Base-by-base conservation (phyloP, 2,329 filamentous ascomycete genomes). In the Aureobasidium pullulans region DNA sequence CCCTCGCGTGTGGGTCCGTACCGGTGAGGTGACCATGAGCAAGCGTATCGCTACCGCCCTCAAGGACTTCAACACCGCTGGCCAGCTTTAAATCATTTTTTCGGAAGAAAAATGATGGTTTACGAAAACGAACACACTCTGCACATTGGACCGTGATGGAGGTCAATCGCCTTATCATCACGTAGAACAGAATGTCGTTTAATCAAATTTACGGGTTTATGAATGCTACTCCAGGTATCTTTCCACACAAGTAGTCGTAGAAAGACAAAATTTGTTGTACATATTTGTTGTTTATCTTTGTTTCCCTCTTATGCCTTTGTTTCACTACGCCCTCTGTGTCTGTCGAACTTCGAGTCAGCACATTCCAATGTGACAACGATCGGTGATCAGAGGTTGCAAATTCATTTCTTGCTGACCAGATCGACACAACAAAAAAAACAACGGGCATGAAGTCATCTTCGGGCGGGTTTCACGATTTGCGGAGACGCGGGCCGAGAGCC, bases 1-100 rank as follows among this genome's bases (percentile, higher is more conserved):
- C 79, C 90, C 91, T 69, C 87, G 91, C 77, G 90, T 96, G 73
- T 96, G 92, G 93, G 90, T 96, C 64, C 88, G 92, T 62, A 89
- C 92, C 81, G 94, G 93, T 71, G 94, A 99, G 85, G 96, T 96
- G 86, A 91, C 88, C 72, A 99, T 97, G 94, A 83, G 81, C 72
- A 78, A 81, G 69, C 89, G 94, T 77, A 84, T 96, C 66, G 73
- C 84, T 67, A 84, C 86, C 74, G 93, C 89, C 62, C 86, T 99
- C 64, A 80, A 87, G 70, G 93, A 97, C 81, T 99, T 99, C 84
- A 92, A 94, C 81, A 84, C 89, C 69, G 83, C 88, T 70, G 83
- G 82, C 71, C 82, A 90, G 78, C 77, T 93, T 76, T 95, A 89
- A 64, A 60, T 50, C 47, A 47, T 40, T 23, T 31, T 11, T 16